Evolutionary conservation across 805 yeast genomes (phyloP).

Genomic region (Wickerhamiella hasegawae): DNA sequence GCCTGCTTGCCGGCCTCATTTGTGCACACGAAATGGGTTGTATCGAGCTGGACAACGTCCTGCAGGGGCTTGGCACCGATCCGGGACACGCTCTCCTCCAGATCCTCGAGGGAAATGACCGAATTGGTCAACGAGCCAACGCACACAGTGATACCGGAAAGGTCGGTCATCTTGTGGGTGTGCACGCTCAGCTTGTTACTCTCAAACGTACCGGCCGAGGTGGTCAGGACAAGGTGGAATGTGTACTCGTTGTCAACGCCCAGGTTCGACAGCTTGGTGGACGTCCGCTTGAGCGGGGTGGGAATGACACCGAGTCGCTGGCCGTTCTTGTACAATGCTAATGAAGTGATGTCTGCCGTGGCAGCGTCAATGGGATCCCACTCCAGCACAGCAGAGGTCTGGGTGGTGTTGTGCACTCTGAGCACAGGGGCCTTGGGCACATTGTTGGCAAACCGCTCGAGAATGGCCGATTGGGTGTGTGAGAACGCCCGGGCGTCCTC

Average conservation of each 20-base stretch:
- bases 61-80: constrained; percentile 79
- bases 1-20: constrained; percentile 56
- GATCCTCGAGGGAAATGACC: constrained; percentile 34
- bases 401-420: constrained; percentile 64
- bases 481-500: constrained; percentile 44
- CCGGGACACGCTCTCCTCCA: constrained; percentile 42
- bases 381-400: constrained; percentile 84
- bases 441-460: constrained; percentile 52
- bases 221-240: constrained; percentile 65
- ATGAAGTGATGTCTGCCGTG: constrained; percentile 59
- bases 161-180: constrained; percentile 93
- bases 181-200: constrained; percentile 54
- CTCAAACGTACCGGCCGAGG: constrained; percentile 75
- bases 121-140: constrained; percentile 59
- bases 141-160: constrained; percentile 83
- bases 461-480: constrained; percentile 54
- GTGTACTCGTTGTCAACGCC: constrained; percentile 71
- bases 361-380: constrained; percentile 85
- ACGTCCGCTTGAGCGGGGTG: constrained; percentile 57
- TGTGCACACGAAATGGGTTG: constrained; percentile 84
- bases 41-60: constrained; percentile 60
- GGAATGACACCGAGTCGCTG: constrained; percentile 66
- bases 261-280: constrained; percentile 80
- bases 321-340: constrained; percentile 59
- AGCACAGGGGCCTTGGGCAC: constrained; percentile 60